phyloP scores from a whole-genome alignment of 2,329 filamentous ascomycete genomes.

The Nannizziopsis arthrosporioides region DNA sequence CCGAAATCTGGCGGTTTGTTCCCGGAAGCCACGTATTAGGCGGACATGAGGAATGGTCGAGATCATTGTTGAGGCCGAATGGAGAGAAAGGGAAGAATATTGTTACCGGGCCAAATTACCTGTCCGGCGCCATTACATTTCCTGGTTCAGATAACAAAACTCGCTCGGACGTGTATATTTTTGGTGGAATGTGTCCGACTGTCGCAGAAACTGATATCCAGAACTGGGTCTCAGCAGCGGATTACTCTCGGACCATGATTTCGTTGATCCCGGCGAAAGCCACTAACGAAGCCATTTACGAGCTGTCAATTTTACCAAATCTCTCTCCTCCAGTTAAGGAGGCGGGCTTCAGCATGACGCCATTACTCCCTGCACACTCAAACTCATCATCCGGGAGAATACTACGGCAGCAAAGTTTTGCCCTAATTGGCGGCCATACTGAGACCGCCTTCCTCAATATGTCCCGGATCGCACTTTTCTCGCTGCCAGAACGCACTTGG shows the following conservation, averaged over 20 bases:
- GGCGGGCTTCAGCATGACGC: constrained; percentile 76
- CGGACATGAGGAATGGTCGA: constrained; percentile 46
- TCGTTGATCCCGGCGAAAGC: constrained; percentile 33
- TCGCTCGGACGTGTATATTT: constrained; percentile 53
- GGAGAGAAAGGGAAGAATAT: constrained; percentile 23
- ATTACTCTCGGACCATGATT: constrained; percentile 76
- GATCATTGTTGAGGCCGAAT: constrained; percentile 25
- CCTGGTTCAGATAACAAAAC: constrained; percentile 41
- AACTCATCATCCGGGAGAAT: constrained; percentile 51
- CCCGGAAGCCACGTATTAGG: constrained; percentile 52
- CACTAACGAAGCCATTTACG: constrained; percentile 24
- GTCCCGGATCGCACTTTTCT: constrained; percentile 80
- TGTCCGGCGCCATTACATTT: constrained; percentile 55
- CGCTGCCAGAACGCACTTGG: constrained; percentile 76
- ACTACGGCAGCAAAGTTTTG: constrained; percentile 64
- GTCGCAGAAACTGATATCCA: constrained; percentile 30
- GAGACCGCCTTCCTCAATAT: constrained; percentile 80
- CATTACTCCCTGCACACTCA: constrained; percentile 57
- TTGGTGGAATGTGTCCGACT: constrained; percentile 78
- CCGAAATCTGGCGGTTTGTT: constrained; percentile 12
- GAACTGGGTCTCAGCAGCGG: constrained; percentile 56
- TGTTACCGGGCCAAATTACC: constrained; percentile 42
- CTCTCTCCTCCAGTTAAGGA: constrained; percentile 62
- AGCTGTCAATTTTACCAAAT: constrained; percentile 38
- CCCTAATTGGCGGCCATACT: constrained; percentile 79